phyloP scores from a whole-genome alignment of 2,329 filamentous ascomycete species.

The Stagonosporopsis tanaceti region DNA sequence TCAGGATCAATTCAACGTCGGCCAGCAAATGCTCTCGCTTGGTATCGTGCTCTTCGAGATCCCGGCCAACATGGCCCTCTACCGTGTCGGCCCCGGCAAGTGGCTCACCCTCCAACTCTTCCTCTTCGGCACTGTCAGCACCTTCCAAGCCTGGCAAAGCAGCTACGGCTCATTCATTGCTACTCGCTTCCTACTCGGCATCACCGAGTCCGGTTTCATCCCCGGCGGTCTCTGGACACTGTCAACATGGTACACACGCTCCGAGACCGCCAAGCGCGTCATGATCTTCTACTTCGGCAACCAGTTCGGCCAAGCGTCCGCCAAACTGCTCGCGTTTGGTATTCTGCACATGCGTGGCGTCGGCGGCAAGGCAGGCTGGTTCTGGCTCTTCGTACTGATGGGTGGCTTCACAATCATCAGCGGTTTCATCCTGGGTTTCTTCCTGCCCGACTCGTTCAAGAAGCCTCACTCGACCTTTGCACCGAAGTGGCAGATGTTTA shows the following conservation, averaged over 20 bases:
- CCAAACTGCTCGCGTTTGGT: slow-evolving; percentile 49
- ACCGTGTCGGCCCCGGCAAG: slow-evolving; percentile 46
- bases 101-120: slow-evolving; percentile 53
- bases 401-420: slow-evolving; percentile 58
- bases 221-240: slow-evolving; percentile 68
- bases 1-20: slow-evolving; percentile 40
- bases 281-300: slow-evolving; percentile 53
- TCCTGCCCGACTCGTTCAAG: slow-evolving; percentile 22
- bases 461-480: slow-evolving; percentile 19
- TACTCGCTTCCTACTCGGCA: slow-evolving; percentile 49
- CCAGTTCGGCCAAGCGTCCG: slow-evolving; percentile 45
- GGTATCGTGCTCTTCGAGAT: slow-evolving; percentile 72
- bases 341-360: slow-evolving; percentile 53
- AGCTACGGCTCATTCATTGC: slow-evolving; percentile 53
- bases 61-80: slow-evolving; percentile 52
- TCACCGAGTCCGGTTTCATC: slow-evolving; percentile 61
- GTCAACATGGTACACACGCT: slow-evolving; percentile 73
- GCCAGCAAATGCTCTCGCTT: slow-evolving; percentile 69
- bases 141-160: slow-evolving; percentile 72
- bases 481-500: slow-evolving; percentile 27
- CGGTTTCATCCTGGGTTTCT: slow-evolving; percentile 22
- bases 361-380: slow-evolving; percentile 53
- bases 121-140: slow-evolving; percentile 55
- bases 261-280: slow-evolving; percentile 52
- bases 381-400: slow-evolving; percentile 59